Evolutionary conservation across 2,329 filamentous ascomycete genomes (phyloP), one percentile per base, ranked within the genome.

Genomic region (Penicillium vulpinum): DNA sequence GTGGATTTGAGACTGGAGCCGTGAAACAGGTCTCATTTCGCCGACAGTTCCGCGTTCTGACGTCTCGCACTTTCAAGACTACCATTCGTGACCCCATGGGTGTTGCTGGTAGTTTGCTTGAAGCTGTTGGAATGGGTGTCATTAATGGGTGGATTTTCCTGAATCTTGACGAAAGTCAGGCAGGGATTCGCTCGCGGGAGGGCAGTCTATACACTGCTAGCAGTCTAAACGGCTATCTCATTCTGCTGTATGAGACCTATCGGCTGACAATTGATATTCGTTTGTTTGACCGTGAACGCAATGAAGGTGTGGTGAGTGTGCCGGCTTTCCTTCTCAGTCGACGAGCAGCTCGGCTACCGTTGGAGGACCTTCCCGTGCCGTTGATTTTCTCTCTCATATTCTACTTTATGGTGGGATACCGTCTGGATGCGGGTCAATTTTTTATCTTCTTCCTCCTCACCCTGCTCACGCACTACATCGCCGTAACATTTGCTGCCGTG

Each of bases 351-450:
- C 81, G 88, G 6, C 74, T 91, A 22, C 79, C 87, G 2, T 85
- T 88, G 0, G 89, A 92, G 68, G 89, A 92, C 66, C 67, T 92
- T 0, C 87, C 88, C 0, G 88, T 91, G 1, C 89, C 89, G 0
- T 80, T 91, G 16, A 70, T 91, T 4, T 92, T 88, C 67, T 86
- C 86, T 6, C 74, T 86, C 2, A 87, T 92, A 8, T 87, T 86
- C 67, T 92, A 92, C 71, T 92, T 90, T 70, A 91, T 92, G 87
- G 84, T 85, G 7, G 88, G 88, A 0, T 90, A 91, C 63, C 84
- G 89, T 45, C 78, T 81, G 3, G 81, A 86, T 9, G 83, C 81
- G 0, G 73, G 67, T 1, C 84, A 88, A 52, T 92, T 91, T 71
- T 86, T 92, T 56, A 85, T 82, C 0, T 92, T 91, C 75, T 88